A percentile compares a stretch with the other conserved stretches of the same genome.
Conservation (phyloP, 331 rosid species). For the Quercus phellos region DNA sequence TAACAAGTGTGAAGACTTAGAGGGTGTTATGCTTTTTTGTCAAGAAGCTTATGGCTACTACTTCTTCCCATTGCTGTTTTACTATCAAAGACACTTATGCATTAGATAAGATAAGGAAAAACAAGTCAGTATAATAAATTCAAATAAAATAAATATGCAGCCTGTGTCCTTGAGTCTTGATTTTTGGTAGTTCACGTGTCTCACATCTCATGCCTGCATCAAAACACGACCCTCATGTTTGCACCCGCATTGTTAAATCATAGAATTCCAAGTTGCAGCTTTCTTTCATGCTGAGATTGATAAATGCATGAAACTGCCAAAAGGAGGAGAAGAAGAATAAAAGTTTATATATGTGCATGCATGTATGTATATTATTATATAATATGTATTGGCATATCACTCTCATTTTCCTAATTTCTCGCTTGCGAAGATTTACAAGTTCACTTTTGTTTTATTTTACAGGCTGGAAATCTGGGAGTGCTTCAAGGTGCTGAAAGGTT, state of each 20-base stretch:
- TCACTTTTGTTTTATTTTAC: background rate
- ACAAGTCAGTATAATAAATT: background rate
- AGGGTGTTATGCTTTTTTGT: background rate
- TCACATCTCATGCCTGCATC: background rate
- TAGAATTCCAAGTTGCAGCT: background rate
- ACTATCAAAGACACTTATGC: background rate
- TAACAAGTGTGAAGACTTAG: background rate
- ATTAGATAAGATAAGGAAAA: background rate
- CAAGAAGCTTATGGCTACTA: background rate
- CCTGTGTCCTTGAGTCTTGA: background rate
- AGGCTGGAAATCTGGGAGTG: slow-evolving; percentile 83
- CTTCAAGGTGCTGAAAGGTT: slow-evolving; percentile 93
- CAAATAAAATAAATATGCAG: background rate
- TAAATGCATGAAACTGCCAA: slow-evolving; percentile 9
- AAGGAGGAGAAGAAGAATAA: background rate
- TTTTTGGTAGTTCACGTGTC: background rate
- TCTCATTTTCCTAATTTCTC: background rate
- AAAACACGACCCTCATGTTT: too few species aligned
- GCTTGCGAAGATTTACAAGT: background rate
- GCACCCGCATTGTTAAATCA: too few species aligned
- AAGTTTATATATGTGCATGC: background rate
- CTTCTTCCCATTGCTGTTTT: background rate
- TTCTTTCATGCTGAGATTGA: background rate
- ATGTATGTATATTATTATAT: background rate
- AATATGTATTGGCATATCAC: background rate